These are phyloP conservation scores for Nadsonia starkeyi-henricii DNA, from an alignment of 1,139 yeast genomes.

Conservation along the genomic window DNA sequence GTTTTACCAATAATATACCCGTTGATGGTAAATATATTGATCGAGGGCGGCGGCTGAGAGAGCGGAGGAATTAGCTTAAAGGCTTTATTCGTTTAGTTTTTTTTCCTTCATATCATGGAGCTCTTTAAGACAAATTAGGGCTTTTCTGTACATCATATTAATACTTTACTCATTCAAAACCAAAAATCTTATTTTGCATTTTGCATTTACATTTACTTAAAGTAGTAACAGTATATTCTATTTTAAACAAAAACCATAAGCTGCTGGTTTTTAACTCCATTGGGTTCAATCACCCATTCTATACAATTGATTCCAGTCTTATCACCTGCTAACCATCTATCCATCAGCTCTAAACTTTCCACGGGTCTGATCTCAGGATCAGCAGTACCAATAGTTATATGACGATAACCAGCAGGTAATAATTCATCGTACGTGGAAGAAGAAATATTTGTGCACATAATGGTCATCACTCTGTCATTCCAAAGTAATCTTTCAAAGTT, in stretches of 20 bases:
- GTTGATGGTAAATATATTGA: constrained; percentile 4
- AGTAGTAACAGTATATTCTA: too few species aligned
- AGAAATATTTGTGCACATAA: background rate
- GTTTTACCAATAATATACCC: background rate
- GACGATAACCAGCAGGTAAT: background rate
- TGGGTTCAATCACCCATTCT: constrained; percentile 15
- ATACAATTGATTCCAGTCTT: constrained; percentile 4
- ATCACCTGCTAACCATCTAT: background rate
- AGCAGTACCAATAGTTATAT: background rate
- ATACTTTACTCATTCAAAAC: too few species aligned
- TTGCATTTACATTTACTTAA: too few species aligned
- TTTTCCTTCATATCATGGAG: too few species aligned
- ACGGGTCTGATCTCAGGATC: background rate
- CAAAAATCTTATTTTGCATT: too few species aligned
- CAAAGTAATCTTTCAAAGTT: constrained; percentile 35
- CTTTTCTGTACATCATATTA: too few species aligned
- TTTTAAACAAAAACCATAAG: constrained; percentile 2
- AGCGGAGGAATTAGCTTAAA: background rate
- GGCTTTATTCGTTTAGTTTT: too few species aligned
- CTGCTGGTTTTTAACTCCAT: constrained; percentile 8
- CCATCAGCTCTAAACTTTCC: background rate
- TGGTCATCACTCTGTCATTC: constrained; percentile 28
- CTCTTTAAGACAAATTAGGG: too few species aligned
- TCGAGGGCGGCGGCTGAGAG: background rate
- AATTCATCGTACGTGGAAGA: background rate